These are phyloP conservation scores for Oryza glumipatula DNA, from an alignment of 176 grass and related monocot species.

Conservation along the genomic window DNA sequence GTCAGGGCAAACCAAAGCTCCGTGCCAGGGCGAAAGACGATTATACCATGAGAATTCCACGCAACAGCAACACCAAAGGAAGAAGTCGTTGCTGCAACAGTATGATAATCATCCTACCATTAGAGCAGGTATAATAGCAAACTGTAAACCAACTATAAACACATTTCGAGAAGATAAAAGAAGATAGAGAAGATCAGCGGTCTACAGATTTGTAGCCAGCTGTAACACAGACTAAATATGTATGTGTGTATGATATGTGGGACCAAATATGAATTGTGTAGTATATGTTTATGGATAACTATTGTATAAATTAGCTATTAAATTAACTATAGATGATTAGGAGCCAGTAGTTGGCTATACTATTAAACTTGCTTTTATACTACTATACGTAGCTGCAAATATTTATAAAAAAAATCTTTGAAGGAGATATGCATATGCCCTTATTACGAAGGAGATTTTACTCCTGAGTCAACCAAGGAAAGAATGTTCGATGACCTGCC, in stretches of 20 bases:
- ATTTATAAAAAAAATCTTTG: not conserved
- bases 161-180: too few species aligned
- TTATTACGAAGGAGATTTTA: not conserved
- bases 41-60: not conserved
- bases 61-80: not conserved
- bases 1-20: not conserved
- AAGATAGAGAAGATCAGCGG: too few species aligned
- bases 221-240: too few species aligned
- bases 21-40: not conserved
- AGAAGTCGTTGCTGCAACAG: not conserved
- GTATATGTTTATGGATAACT: too few species aligned
- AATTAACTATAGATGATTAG: too few species aligned
- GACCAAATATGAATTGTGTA: too few species aligned
- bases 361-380: too few species aligned
- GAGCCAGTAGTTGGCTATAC: too few species aligned
- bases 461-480: slow-evolving; percentile 13
- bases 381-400: not conserved
- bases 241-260: too few species aligned
- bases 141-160: too few species aligned
- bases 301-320: too few species aligned
- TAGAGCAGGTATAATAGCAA: not conserved
- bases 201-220: too few species aligned
- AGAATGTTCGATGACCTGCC: not conserved
- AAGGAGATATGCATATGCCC: not conserved
- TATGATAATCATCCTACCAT: not conserved